Evolutionary conservation across 2,329 filamentous ascomycete species (phyloP).

Genomic region (Colletotrichum horii): DNA sequence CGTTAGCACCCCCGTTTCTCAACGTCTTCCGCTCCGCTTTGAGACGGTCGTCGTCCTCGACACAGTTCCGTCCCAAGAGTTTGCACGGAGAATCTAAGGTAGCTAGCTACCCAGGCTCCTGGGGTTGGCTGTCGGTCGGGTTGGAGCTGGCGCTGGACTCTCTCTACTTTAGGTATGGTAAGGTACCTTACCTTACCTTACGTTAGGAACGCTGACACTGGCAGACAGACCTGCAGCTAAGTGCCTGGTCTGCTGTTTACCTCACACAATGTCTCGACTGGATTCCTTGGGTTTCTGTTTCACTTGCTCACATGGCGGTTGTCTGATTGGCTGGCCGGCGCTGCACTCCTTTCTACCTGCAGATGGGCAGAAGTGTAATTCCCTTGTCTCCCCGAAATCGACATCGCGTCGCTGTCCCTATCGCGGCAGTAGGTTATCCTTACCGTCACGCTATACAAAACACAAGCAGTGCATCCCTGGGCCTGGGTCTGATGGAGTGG

Average conservation of each 20-base stretch:
- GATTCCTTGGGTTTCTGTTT: constrained; percentile 25
- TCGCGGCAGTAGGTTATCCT: neutral
- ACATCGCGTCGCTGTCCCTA: neutral
- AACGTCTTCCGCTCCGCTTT: neutral
- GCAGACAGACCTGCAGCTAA: neutral
- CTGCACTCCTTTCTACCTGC: constrained; percentile 24
- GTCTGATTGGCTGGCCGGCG: constrained; percentile 10
- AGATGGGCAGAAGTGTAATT: constrained; percentile 10
- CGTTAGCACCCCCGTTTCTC: neutral
- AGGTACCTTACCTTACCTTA: too few species aligned
- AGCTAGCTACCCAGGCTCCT: neutral
- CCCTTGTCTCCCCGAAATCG: neutral
- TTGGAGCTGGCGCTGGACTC: too few species aligned
- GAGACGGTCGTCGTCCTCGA: neutral
- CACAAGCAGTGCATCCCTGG: neutral
- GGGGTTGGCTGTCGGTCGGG: too few species aligned
- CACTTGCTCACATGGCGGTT: constrained; percentile 6
- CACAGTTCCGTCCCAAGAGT: neutral
- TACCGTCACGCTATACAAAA: neutral
- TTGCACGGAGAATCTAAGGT: neutral
- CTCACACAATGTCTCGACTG: constrained; percentile 1
- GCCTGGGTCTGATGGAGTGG: neutral
- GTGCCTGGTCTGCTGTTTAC: neutral
- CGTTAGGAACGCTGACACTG: neutral
- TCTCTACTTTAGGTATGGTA: too few species aligned